Evolutionary conservation across 2,329 filamentous ascomycete species (phyloP).

Genomic region (Diplodia intermedia): DNA sequence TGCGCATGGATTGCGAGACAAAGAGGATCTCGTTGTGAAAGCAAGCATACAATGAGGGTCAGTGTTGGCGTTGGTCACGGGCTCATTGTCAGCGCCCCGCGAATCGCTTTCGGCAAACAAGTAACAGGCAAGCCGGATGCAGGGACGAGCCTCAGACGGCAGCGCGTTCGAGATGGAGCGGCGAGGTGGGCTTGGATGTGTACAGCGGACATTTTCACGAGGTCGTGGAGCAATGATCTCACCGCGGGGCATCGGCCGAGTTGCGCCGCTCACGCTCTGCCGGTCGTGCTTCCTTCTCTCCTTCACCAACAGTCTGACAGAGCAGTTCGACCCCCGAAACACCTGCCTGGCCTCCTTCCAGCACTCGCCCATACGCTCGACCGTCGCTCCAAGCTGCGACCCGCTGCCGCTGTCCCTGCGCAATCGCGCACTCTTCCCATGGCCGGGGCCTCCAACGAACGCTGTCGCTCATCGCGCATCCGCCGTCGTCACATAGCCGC

Average conservation of each 20-base stretch:
- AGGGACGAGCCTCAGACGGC: not conserved
- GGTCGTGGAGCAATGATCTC: slow-evolving; percentile 19
- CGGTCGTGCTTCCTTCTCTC: not conserved
- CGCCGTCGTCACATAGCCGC: not conserved
- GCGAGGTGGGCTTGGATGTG: not conserved
- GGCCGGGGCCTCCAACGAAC: not conserved
- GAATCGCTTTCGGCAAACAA: slow-evolving; percentile 24
- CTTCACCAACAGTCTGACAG: not conserved
- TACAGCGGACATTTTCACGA: slow-evolving; percentile 5
- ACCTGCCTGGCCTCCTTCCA: not conserved
- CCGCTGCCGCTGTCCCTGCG: not conserved
- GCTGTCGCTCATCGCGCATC: not conserved
- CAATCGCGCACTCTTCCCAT: slow-evolving; percentile 11
- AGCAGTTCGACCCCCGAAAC: not conserved
- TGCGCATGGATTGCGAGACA: slow-evolving; percentile 31
- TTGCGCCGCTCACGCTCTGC: slow-evolving; percentile 12
- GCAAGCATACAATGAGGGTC: slow-evolving; percentile 26
- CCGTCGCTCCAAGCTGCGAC: not conserved
- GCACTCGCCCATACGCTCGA: not conserved
- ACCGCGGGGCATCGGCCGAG: slow-evolving; percentile 20
- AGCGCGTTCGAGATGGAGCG: not conserved
- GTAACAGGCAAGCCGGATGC: slow-evolving; percentile 6
- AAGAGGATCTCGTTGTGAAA: slow-evolving; percentile 24
- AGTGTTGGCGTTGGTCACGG: slow-evolving; percentile 26
- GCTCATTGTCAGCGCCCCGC: slow-evolving; percentile 26